Base-by-base conservation (phyloP, 1,284 basidiomycete genomes). In the Apiotrichum porosum region DNA sequence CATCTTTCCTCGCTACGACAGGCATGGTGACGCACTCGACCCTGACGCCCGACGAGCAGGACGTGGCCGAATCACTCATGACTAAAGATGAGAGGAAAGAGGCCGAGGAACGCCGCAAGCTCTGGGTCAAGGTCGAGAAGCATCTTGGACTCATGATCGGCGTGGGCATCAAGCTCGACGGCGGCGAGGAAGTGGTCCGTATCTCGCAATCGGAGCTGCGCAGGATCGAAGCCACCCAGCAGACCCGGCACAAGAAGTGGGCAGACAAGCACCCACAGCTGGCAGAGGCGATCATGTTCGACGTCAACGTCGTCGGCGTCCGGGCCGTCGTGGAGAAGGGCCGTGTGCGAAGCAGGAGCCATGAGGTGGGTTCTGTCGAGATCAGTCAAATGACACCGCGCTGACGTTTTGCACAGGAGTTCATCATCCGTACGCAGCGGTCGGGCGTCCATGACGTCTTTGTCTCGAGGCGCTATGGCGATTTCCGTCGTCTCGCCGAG, bases 381-480 rank as follows among this genome's bases (percentile, higher is more conserved):
- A 2, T 4, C 8, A 28, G 26, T 28, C 26, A 12, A 28, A 28
- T 28, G 26, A 6, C 26, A 12, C 12, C 26, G 26, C 26, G 22
- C 49, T 52, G 42, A 58, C 41, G 19, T 32, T 12, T 10, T 37
- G 15, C 60, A 91, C 61, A 92, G 86, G 94, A 97, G 77, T 98
- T 98, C 69, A 83, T 98, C 61, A 84, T 98, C 31, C 82, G 89
- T 24, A 98, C 94, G 0, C 80, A 84, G 13, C 78, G 89, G 28
- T 79, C 82, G 4, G 79, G 81, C 12, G 79, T 80, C 52, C 78
- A 78, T 2, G 91, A 95, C 58, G 80, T 90, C 4, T 92, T 83
- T 66, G 94, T 97, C 3, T 88, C 90, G 1, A 80, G 95, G 50
- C 79, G 95, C 55, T 94, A 98, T 66, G 93, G 94, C 13, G 94